phyloP scores from a whole-genome alignment of 345 rosid species.

The Laguncularia racemosa region DNA sequence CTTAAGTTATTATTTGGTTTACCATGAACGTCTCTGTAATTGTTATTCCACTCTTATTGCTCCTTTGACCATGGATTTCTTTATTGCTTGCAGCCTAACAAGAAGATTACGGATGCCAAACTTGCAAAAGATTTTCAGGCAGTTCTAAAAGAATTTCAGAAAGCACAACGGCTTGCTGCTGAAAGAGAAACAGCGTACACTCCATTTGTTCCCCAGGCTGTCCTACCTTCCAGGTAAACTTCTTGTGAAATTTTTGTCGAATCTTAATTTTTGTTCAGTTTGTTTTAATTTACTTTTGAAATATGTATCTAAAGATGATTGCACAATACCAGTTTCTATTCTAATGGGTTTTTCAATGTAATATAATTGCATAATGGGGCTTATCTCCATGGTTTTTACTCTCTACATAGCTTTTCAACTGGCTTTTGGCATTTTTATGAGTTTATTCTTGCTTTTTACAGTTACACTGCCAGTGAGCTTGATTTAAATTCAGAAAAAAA shows the following conservation, averaged over 20 bases:
- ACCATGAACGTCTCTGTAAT: background rate
- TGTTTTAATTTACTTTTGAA: background rate
- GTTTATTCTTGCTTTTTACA: constrained; percentile 15
- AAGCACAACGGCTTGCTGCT: constrained; percentile 96
- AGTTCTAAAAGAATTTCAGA: constrained; percentile 92
- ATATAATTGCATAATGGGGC: too few species aligned
- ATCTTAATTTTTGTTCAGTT: background rate
- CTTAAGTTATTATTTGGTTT: background rate
- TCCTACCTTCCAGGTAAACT: constrained; percentile 62
- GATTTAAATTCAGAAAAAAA: constrained; percentile 36
- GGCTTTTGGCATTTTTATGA: constrained; percentile 5
- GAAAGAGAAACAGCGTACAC: constrained; percentile 91
- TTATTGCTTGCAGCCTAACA: constrained; percentile 32
- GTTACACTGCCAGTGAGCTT: constrained; percentile 41
- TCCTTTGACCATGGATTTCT: background rate
- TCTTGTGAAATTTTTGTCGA: background rate
- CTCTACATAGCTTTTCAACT: background rate
- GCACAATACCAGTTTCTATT: background rate
- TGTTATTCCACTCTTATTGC: background rate
- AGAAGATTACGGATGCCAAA: constrained; percentile 93
- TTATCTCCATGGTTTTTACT: too few species aligned
- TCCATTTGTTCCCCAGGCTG: constrained; percentile 63
- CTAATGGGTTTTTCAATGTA: too few species aligned
- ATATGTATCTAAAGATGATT: background rate
- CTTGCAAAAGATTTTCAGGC: constrained; percentile 97